A percentile compares a stretch with the other conserved stretches of the same genome.
phyloP scores from a whole-genome alignment of 805 yeast species.

The Cyberlindnera japonica region DNA sequence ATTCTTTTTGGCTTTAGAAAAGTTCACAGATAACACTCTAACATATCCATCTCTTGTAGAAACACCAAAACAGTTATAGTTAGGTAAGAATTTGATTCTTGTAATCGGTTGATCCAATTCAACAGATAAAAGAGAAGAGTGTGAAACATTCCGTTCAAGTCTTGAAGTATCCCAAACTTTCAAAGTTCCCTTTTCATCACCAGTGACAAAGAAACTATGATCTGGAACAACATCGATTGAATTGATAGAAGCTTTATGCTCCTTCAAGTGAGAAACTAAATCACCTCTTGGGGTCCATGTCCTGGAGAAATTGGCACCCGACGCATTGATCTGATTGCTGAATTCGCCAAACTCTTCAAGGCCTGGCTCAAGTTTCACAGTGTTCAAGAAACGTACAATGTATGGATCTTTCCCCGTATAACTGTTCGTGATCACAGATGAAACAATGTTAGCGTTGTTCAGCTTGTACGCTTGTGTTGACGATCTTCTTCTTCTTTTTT shows the following conservation, averaged over 20 bases:
- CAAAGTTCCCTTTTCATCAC: constrained; percentile 68
- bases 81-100: constrained; percentile 46
- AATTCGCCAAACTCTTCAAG: constrained; percentile 64
- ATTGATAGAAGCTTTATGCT: constrained; percentile 57
- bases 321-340: constrained; percentile 36
- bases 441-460: constrained; percentile 10
- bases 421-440: constrained; percentile 43
- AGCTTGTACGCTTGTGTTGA: constrained; percentile 12
- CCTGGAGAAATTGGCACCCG: constrained; percentile 17
- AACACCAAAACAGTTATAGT: constrained; percentile 57
- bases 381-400: constrained; percentile 52
- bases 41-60: constrained; percentile 37
- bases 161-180: constrained; percentile 75
- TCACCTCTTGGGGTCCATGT: constrained; percentile 43
- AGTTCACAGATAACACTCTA: constrained; percentile 35
- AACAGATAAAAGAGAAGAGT: constrained; percentile 43
- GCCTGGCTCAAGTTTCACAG: constrained; percentile 52
- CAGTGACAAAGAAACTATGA: constrained; percentile 66
- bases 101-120: constrained; percentile 49
- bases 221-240: constrained; percentile 58
- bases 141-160: constrained; percentile 58
- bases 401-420: constrained; percentile 68
- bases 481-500: constrained; percentile 13
- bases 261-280: constrained; percentile 60
- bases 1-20: constrained; percentile 25